Evolutionary conservation across 352 stramenopile species (phyloP).

Genomic region (Stephanocyclus meneghinianus): DNA sequence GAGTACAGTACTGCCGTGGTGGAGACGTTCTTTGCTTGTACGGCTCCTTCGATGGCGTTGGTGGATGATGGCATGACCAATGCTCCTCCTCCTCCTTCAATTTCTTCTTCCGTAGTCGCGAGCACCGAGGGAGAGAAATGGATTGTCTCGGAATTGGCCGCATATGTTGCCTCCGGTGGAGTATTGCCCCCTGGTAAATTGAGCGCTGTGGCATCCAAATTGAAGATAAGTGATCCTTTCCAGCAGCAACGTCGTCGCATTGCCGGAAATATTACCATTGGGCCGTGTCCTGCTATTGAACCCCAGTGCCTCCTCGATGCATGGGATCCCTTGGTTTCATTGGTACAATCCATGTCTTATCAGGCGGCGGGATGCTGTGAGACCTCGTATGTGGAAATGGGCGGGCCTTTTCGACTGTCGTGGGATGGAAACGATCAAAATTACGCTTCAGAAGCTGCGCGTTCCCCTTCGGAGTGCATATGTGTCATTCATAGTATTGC

Average conservation of each 20-base stretch:
- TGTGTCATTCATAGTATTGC: conserved; percentile 35
- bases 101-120: neutral
- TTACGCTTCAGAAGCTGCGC: conserved; percentile 11
- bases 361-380: conserved; percentile 40
- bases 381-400: conserved; percentile 24
- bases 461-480: conserved; percentile 21
- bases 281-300: conserved; percentile 27
- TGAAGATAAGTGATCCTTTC: neutral
- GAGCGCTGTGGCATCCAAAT: neutral
- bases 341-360: conserved; percentile 41
- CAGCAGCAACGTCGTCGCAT: conserved; percentile 5
- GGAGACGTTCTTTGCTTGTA: conserved; percentile 51
- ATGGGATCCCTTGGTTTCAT: conserved; percentile 34
- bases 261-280: conserved; percentile 17
- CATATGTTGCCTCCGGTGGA: conserved; percentile 38
- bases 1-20: conserved; percentile 41
- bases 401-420: conserved; percentile 26
- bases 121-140: neutral
- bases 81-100: neutral
- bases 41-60: conserved; percentile 28
- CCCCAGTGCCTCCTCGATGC: conserved; percentile 16
- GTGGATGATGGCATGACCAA: conserved; percentile 26
- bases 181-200: conserved; percentile 18
- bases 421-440: neutral
- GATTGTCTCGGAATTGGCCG: conserved; percentile 5